phyloP scores from a whole-genome alignment of 805 yeast species.

The Wickerhamomyces pijperi region DNA sequence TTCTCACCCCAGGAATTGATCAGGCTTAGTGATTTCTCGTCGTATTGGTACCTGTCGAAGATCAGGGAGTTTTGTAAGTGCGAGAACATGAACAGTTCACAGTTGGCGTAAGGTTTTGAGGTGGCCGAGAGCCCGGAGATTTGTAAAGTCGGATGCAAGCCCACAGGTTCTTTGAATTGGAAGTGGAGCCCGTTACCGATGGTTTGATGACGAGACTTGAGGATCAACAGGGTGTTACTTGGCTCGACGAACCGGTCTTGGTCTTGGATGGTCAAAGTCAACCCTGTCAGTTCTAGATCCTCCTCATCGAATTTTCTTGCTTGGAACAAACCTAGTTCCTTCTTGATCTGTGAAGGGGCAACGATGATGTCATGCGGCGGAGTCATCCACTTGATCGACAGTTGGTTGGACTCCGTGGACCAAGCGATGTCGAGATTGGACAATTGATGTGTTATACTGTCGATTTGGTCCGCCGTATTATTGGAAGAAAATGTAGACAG shows the following conservation, averaged over 20 bases:
- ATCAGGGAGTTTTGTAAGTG: conserved; percentile 35
- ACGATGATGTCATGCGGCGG: conserved; percentile 12
- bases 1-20: conserved; percentile 38
- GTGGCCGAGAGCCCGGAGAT: conserved; percentile 6
- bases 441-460: conserved; percentile 2
- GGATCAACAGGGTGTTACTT: conserved; percentile 13
- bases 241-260: conserved; percentile 11
- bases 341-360: conserved; percentile 6
- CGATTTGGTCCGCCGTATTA: conserved; percentile 2
- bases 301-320: conserved; percentile 4
- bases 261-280: conserved; percentile 9
- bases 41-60: conserved; percentile 44
- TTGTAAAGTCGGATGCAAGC: conserved; percentile 26
- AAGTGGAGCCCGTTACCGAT: neutral
- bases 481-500: too few relatives aligned
- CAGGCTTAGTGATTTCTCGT: conserved; percentile 21
- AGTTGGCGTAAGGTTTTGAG: conserved; percentile 15
- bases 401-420: conserved; percentile 2
- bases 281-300: conserved; percentile 16
- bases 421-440: conserved; percentile 13
- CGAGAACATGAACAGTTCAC: conserved; percentile 32
- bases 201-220: conserved; percentile 16
- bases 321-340: conserved; percentile 17
- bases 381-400: conserved; percentile 12
- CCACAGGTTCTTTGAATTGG: conserved; percentile 19